These are phyloP conservation scores for Microdochium trichocladiopsis DNA, from an alignment of 2,329 filamentous ascomycete species.

Conservation along the genomic window DNA sequence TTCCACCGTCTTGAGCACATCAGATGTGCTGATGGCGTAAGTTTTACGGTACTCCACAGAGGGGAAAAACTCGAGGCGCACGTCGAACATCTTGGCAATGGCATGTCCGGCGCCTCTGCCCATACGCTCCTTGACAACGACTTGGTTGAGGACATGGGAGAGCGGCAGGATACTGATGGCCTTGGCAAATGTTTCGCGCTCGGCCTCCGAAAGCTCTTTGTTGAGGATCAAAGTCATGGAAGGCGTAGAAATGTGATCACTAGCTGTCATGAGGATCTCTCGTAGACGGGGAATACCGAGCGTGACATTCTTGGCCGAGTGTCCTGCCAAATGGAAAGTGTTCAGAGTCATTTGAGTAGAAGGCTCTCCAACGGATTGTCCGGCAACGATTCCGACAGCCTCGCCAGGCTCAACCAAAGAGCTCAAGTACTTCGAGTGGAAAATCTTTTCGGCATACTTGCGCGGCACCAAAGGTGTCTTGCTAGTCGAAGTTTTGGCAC, in stretches of 20 bases:
- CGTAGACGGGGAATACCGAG: conserved; percentile 93
- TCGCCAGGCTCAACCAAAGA: conserved; percentile 93
- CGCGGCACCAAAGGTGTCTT: conserved; percentile 23
- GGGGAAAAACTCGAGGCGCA: conserved; percentile 79
- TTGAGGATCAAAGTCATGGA: conserved; percentile 80
- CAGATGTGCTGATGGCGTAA: conserved; percentile 73
- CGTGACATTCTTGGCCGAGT: conserved; percentile 97
- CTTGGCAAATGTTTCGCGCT: conserved; percentile 80
- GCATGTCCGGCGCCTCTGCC: conserved; percentile 61
- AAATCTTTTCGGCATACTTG: conserved; percentile 74
- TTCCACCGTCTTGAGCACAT: conserved; percentile 77
- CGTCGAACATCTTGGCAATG: conserved; percentile 77
- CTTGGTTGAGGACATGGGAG: conserved; percentile 75
- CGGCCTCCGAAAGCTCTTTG: conserved; percentile 58
- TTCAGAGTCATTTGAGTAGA: conserved; percentile 99
- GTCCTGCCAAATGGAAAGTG: conserved; percentile 98
- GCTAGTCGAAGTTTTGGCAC: conserved; percentile 14
- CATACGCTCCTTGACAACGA: conserved; percentile 72
- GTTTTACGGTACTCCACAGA: conserved; percentile 74
- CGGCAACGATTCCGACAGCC: conserved; percentile 92
- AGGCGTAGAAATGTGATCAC: conserved; percentile 80
- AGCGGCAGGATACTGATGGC: conserved; percentile 82
- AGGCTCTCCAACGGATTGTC: conserved; percentile 93
- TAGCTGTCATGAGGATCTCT: conserved; percentile 98
- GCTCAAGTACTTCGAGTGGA: conserved; percentile 87